These are phyloP conservation scores for Magnusiomyces suaveolens DNA, from an alignment of 1,139 yeast species.

Conservation along the genomic window DNA sequence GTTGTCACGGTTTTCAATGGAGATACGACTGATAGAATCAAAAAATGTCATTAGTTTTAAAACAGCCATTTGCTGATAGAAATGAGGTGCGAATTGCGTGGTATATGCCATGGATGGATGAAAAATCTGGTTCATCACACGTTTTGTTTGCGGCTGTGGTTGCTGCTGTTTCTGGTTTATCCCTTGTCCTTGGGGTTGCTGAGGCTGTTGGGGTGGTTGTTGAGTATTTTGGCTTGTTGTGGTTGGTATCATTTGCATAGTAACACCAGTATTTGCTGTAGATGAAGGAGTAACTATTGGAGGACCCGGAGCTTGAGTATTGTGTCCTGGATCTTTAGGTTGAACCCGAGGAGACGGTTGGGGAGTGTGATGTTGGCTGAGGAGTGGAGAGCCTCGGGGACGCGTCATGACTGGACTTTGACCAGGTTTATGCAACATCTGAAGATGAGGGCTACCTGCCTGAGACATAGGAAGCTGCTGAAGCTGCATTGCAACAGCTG, in stretches of 20 bases:
- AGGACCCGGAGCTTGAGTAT: slow-evolving; percentile 9
- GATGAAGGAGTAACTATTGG: not conserved
- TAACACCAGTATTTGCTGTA: not conserved
- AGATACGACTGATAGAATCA: slow-evolving; percentile 32
- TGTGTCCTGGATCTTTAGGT: not conserved
- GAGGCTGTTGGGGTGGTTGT: not conserved
- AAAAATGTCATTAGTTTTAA: slow-evolving; percentile 29
- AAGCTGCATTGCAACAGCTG: not conserved
- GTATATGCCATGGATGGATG: not conserved
- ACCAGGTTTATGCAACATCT: slow-evolving; percentile 16
- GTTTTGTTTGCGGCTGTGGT: not conserved
- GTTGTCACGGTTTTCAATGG: slow-evolving; percentile 34
- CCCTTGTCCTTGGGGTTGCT: not conserved
- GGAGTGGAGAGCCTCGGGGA: slow-evolving; percentile 8
- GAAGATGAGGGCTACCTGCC: slow-evolving; percentile 10
- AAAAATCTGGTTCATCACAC: not conserved
- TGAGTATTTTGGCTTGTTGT: not conserved
- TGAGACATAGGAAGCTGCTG: not conserved
- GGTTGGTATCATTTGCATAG: slow-evolving; percentile 3
- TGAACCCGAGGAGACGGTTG: slow-evolving; percentile 7
- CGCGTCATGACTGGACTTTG: slow-evolving; percentile 14
- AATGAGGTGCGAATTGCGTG: not conserved
- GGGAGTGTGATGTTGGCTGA: slow-evolving; percentile 5
- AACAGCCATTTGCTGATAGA: slow-evolving; percentile 6
- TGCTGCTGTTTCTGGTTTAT: not conserved